These are phyloP conservation scores for Heterobasidion occidentale DNA, from an alignment of 1,284 basidiomycete species.

Conservation along the genomic window DNA sequence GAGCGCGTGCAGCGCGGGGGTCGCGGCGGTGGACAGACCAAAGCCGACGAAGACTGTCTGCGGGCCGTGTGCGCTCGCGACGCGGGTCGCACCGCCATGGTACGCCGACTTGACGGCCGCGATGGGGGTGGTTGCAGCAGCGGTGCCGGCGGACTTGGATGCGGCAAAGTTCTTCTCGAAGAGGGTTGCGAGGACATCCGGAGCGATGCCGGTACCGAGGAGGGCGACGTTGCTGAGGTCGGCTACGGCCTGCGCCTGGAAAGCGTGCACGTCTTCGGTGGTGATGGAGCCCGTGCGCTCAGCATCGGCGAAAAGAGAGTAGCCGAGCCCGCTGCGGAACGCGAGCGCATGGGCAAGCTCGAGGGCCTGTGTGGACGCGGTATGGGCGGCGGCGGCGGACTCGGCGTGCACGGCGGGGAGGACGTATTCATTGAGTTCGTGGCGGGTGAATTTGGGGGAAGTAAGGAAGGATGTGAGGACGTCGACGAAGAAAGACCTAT, in stretches of 20 bases:
- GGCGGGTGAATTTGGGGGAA: conserved; percentile 75
- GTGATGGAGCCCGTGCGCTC: conserved; percentile 47
- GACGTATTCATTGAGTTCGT: conserved; percentile 86
- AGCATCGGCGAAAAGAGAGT: conserved; percentile 77
- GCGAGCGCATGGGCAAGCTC: conserved; percentile 85
- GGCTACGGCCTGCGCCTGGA: conserved; percentile 55
- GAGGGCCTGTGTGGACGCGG: conserved; percentile 61
- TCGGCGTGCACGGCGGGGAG: conserved; percentile 71
- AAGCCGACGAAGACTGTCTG: conserved; percentile 83
- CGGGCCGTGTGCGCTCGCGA: conserved; percentile 49
- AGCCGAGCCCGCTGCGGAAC: conserved; percentile 87
- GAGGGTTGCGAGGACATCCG: conserved; percentile 60
- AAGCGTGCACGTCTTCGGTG: conserved; percentile 49
- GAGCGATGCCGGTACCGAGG: conserved; percentile 79
- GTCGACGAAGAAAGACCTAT: conserved; percentile 80
- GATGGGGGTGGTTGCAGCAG: conserved; percentile 29
- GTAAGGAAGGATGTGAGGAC: conserved; percentile 79
- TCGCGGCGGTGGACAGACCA: conserved; percentile 54
- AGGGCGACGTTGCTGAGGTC: conserved; percentile 78
- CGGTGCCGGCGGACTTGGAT: conserved; percentile 28
- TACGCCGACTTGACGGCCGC: conserved; percentile 46
- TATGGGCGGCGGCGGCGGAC: conserved; percentile 48
- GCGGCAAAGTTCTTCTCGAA: conserved; percentile 63
- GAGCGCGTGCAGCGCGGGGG: conserved; percentile 67
- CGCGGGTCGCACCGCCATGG: conserved; percentile 80